Evolutionary conservation across 2,329 filamentous ascomycete genomes (phyloP), one percentile per base, ranked within the genome.

Genomic region (Chalaropsis thielavioides): DNA sequence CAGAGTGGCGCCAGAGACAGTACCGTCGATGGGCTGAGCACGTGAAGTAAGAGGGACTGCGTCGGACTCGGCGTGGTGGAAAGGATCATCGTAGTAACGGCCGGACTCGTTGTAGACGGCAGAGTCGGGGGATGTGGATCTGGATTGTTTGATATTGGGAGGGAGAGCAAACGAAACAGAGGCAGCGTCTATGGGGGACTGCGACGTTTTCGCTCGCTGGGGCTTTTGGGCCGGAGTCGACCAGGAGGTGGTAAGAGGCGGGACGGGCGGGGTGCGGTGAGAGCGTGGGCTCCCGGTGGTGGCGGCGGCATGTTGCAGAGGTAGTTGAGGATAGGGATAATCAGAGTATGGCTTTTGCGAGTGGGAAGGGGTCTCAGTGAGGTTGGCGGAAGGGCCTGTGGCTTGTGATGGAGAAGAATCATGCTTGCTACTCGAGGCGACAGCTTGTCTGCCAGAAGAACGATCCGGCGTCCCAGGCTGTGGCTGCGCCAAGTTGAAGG

Each of bases 121-220:
- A 19, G 69, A 64, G 19, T 69, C 70, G 41, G 72, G 71, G 65
- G 69, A 69, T 63, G 73, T 66, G 27, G 72, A 65, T 65, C 71
- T 62, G 65, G 68, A 70, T 49, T 71, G 74, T 65, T 75, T 73
- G 64, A 82, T 78, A 24, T 79, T 78, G 1, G 81, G 81, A 2
- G 81, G 81, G 1, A 83, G 73, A 27, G 81, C 81, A 69, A 77
- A 79, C 71, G 83, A 81, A 84, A 72, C 44, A 77, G 81, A 46
- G 78, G 75, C 44, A 15, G 75, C 74, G 68, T 84, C 81, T 68
- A 83, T 79, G 15, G 81, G 80, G 13, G 81, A 83, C 13, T 27
- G n/a, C 6, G 59, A 46, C 13, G 19, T 17, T 31, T 38, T 43
- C 13, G 49, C 40, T 22, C 15, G 41, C 56, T 60, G 24, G 2